Base-by-base conservation (phyloP, 139 green algal genomes). In the Asterochloris sp. region DNA sequence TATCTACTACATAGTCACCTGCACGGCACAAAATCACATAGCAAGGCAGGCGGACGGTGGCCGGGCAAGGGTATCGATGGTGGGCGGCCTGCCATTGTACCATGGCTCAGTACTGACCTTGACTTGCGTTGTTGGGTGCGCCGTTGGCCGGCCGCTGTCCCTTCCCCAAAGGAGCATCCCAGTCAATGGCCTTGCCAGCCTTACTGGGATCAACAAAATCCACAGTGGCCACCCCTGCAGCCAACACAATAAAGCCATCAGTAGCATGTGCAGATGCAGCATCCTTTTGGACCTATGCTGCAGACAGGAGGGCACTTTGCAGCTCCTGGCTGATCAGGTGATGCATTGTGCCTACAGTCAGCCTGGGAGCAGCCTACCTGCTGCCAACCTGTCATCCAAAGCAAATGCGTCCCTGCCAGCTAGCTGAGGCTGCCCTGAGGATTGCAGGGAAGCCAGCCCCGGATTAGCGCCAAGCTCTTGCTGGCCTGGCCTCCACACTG, bases 401-500 rank as follows among this genome's bases (percentile, higher is more conserved):
- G 68, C 38, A 54, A 54, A 54, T 54, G 38, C 38, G 38, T 54
- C 38, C 38, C 38, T 54, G 38, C 38, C 38, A 54, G 38, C 38
- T 6, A 54, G 38, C 38, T 54, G 38, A 54, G 38, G 60, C 13
- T 61, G 54, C 24, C 76, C 76, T 80, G 60, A 61, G 24, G 76
- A n/a, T n/a, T 80, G 47, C 54, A 80, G 76, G 76, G 76, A 80
- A 24, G 67, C 76, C 26, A 80, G 60, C 12, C 54, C 54, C n/a
- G 76, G 76, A 15, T 38, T 68, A 38, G 76, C 68, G 6, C 67
- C 24, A 24, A n/a, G 29, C 76, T 68, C 47, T 24, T 61, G 68
- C 54, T 76, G 69, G n/a, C 76, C 76, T 23, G 76, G 76, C 76
- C 67, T 69, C 76, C 76, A 80, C 23, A 62, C 76, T 80, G 76